Percentiles rank a stretch among this genome's conserved stretches.
Evolutionary conservation across 176 grass and related monocot genomes (phyloP).

Genomic region (Musa beccarii): DNA sequence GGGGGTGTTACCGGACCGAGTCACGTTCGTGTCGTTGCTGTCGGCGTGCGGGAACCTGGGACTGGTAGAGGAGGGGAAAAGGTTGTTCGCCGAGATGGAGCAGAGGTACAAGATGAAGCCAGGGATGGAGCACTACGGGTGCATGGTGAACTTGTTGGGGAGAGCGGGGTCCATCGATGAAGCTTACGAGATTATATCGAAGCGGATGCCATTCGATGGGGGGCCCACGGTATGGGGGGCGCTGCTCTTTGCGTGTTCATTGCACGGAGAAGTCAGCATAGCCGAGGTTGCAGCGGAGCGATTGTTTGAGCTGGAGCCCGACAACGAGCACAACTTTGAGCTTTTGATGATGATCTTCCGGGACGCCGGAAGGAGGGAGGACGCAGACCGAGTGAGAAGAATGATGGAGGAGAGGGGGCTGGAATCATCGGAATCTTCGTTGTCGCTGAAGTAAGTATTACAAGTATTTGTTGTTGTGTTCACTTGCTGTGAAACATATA

Average conservation of each 20-base stretch:
- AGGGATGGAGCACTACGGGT: conserved; percentile 33
- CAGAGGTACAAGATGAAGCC: conserved; percentile 29
- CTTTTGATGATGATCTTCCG: conserved; percentile 28
- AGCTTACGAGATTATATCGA: conserved; percentile 35
- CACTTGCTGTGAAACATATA: background rate
- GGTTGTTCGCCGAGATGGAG: conserved; percentile 50
- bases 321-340: conserved; percentile 36
- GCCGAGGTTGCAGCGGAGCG: conserved; percentile 19
- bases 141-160: conserved; percentile 48
- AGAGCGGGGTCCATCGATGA: conserved; percentile 32
- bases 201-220: conserved; percentile 15
- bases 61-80: conserved; percentile 35
- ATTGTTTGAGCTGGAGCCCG: conserved; percentile 40
- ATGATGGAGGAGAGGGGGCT: conserved; percentile 37
- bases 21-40: conserved; percentile 32
- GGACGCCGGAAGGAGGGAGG: conserved; percentile 19
- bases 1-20: conserved; percentile 20
- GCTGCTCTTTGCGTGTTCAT: conserved; percentile 36
- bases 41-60: conserved; percentile 40
- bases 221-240: conserved; percentile 33
- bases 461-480: background rate
- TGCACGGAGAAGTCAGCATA: conserved; percentile 24
- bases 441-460: background rate
- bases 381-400: conserved; percentile 25
- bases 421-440: background rate